Base-by-base conservation (phyloP, 2,329 filamentous ascomycete genomes). In the Hymenoscyphus fructigenus region DNA sequence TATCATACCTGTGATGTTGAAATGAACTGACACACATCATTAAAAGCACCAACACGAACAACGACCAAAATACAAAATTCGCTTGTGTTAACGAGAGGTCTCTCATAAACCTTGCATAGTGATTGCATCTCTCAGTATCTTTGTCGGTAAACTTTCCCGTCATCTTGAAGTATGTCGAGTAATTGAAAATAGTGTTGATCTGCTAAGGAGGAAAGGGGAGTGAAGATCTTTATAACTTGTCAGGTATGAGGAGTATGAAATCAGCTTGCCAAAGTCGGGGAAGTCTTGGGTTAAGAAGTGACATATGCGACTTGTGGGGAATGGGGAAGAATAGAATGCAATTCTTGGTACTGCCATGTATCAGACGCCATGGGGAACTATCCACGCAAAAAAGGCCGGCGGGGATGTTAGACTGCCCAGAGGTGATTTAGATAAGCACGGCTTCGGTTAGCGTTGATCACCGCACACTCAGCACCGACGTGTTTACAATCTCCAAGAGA, bases 21-120 rank as follows among this genome's bases (percentile, higher is more conserved):
- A 68, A 69, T 64, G 82, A 81, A 9, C 78, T 77, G 14, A 79
- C 65, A 60, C 81, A 83, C 29, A 84, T 75, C 17, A 83, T 71
- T 9, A 79, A 58, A 0, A 83, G 68, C 61, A 83, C 82, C 20
- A 76, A 70, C 28, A 78, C 68, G 68, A 83, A 84, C 59, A 84
- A 66, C 12, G 72, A 67, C 81, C 81, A 84, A 73, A 82, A 84
- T 28, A 83, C 74, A 14, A 78, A 69, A 66, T 80, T 79, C 66
- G 82, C 82, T 67, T 83, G 75, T 70, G 74, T 73, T 60, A 78
- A 70, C 12, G 75, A 76, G 66, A 83, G 72, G 65, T 79, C 72
- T 5, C 77, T 73, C 32, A 81, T 80, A 69, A 83, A 83, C 55
- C 75, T 71, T 41, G 81, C 82, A 66, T 82, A 80, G 67, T 80